A percentile compares a stretch with the other conserved stretches of the same genome.
Conservation (phyloP, 176 grass and related monocot species). For the Eleusine indica region DNA sequence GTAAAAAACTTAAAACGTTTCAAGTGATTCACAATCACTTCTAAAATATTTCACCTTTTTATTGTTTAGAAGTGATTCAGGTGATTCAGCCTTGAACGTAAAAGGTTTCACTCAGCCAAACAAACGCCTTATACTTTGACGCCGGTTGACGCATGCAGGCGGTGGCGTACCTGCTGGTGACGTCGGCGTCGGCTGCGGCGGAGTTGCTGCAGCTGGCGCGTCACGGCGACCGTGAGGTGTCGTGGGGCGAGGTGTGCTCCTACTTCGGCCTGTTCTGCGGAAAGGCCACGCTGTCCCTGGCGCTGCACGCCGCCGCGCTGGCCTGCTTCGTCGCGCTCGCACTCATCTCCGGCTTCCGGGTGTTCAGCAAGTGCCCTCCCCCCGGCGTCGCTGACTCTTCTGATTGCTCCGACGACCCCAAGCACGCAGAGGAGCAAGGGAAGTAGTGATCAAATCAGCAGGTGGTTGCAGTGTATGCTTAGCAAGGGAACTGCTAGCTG, state of each 20-base stretch:
- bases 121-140: no score
- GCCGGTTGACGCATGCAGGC: conserved; percentile 45
- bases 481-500: no score
- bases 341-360: conserved; percentile 66
- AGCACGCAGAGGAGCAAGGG: conserved; percentile 38
- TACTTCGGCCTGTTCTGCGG: conserved; percentile 88
- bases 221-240: conserved; percentile 64
- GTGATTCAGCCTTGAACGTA: no score
- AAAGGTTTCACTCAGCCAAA: no score
- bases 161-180: conserved; percentile 75
- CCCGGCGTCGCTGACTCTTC: background rate
- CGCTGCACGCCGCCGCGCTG: conserved; percentile 65
- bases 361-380: conserved; percentile 65
- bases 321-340: conserved; percentile 75
- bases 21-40: no score
- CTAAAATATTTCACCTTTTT: no score
- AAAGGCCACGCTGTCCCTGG: conserved; percentile 65
- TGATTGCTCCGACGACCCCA: background rate
- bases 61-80: no score
- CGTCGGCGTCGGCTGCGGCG: conserved; percentile 70
- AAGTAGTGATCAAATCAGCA: background rate
- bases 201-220: conserved; percentile 80
- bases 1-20: no score
- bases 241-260: conserved; percentile 93
- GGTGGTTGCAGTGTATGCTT: background rate